Evolutionary conservation across 1,284 basidiomycete species (phyloP).

Genomic region (Apiotrichum domesticum): DNA sequence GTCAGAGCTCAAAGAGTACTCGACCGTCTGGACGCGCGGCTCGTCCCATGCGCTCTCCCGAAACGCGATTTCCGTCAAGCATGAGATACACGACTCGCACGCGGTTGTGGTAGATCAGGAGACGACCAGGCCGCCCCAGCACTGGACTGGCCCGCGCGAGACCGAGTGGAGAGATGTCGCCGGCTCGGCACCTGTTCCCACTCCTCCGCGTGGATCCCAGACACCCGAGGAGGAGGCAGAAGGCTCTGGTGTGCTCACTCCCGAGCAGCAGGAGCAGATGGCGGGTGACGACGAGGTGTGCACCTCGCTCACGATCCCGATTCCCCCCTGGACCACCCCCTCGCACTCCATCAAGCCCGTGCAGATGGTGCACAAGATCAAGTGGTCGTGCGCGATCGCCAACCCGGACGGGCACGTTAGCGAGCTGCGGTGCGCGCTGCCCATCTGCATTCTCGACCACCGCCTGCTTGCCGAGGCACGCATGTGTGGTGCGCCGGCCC

Average conservation of each 20-base stretch:
- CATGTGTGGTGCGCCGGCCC: constrained; percentile 61
- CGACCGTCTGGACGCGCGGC: constrained; percentile 58
- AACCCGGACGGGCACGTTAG: constrained; percentile 85
- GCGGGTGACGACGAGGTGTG: constrained; percentile 50
- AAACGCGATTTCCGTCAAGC: constrained; percentile 58
- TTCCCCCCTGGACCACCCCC: constrained; percentile 52
- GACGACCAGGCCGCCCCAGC: constrained; percentile 21
- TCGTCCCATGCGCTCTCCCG: constrained; percentile 61
- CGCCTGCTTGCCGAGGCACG: constrained; percentile 68
- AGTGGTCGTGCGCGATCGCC: constrained; percentile 58
- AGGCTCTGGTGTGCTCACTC: constrained; percentile 5
- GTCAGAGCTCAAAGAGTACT: constrained; percentile 66
- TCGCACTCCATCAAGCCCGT: constrained; percentile 62
- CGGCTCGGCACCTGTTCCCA: background rate
- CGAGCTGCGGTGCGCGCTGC: constrained; percentile 83
- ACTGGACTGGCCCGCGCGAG: constrained; percentile 16
- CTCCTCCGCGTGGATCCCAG: background rate
- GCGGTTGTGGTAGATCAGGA: constrained; percentile 44
- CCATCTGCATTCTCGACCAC: constrained; percentile 71
- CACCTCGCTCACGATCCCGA: constrained; percentile 47
- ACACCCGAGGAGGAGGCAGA: background rate
- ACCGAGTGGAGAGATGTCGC: background rate
- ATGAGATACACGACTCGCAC: constrained; percentile 63
- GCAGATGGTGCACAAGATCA: constrained; percentile 59
- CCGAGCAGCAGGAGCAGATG: constrained; percentile 22